Evolutionary conservation across 805 yeast genomes (phyloP).

Genomic region (Teunomyces stri): DNA sequence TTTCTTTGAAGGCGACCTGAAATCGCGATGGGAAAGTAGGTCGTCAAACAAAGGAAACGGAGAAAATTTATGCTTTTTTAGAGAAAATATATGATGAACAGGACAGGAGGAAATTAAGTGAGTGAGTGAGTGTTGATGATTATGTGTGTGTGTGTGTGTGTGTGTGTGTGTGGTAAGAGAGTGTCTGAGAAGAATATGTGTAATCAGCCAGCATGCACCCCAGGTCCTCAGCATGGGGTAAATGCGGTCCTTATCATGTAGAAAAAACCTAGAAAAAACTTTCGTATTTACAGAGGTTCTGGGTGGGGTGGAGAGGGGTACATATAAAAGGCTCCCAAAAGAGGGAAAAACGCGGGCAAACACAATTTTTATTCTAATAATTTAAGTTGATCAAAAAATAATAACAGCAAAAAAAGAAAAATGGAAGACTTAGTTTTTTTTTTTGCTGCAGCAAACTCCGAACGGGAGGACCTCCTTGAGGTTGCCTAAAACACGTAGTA

Average conservation of each 20-base stretch:
- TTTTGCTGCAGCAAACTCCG: not conserved
- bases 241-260: not conserved
- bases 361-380: not conserved
- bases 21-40: not conserved
- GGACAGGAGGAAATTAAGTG: not conserved
- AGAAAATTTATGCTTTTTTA: not conserved
- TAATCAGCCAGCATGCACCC: not conserved
- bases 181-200: not conserved
- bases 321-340: not conserved
- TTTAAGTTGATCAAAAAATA: not conserved
- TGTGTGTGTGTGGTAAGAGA: not conserved
- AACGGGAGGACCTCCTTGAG: not conserved
- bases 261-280: not conserved
- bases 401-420: not conserved
- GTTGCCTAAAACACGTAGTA: not conserved
- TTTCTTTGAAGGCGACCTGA: not conserved
- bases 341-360: not conserved
- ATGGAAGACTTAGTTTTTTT: not conserved
- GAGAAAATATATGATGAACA: not conserved
- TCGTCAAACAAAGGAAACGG: not conserved
- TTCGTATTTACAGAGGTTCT: conserved; percentile 2
- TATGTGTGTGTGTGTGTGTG: not conserved
- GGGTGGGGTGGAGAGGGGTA: conserved; percentile 3
- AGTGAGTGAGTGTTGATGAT: too few species aligned
- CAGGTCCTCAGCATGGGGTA: not conserved